These are phyloP conservation scores for Mortierella claussenii DNA, from an alignment of 192 early-diverging fungal genomes.

Conservation along the genomic window DNA sequence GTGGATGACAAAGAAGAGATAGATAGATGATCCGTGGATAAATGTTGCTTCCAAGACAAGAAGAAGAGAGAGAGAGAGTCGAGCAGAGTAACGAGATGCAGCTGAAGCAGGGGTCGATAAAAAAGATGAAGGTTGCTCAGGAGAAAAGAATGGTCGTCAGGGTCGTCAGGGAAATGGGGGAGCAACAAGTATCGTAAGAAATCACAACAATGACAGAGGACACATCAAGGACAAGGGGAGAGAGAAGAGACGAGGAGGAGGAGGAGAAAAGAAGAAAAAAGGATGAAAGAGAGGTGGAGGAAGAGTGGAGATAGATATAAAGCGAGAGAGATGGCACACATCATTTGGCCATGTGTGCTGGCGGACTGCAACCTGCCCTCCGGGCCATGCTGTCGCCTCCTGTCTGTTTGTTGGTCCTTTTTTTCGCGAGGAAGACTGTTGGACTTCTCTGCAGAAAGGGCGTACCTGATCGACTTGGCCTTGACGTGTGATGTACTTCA, in stretches of 20 bases:
- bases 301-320: too few species aligned
- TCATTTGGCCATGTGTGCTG: background rate
- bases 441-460: background rate
- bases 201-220: slow-evolving; percentile 7
- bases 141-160: too few species aligned
- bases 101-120: too few species aligned
- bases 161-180: background rate
- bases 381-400: too few species aligned
- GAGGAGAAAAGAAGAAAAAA: background rate
- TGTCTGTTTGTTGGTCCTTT: background rate
- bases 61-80: too few species aligned
- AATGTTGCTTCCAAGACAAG: too few species aligned
- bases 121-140: too few species aligned
- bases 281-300: background rate
- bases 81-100: too few species aligned
- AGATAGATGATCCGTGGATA: too few species aligned
- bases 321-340: too few species aligned
- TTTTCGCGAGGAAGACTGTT: background rate
- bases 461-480: background rate
- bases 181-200: slow-evolving; percentile 1
- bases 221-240: background rate
- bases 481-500: background rate
- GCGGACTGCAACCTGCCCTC: too few species aligned
- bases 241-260: background rate
- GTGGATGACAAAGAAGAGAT: too few species aligned